Evolutionary conservation across 164 flowering plant genomes (phyloP).

Genomic region (Litsea cubeba): DNA sequence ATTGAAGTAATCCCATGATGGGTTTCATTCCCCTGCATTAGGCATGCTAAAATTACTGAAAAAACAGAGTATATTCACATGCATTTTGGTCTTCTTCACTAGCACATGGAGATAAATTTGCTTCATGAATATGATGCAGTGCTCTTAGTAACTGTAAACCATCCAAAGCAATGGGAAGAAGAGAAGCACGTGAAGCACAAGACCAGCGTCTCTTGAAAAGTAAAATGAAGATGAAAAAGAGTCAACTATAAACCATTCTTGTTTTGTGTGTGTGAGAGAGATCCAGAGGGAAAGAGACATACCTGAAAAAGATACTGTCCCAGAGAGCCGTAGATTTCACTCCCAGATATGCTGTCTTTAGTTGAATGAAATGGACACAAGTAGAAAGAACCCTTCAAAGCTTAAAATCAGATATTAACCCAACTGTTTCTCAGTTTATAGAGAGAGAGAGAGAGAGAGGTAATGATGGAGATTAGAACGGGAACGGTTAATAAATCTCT

Average conservation of each 20-base stretch:
- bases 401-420: not conserved
- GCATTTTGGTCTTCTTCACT: not conserved
- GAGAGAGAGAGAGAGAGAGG: not conserved
- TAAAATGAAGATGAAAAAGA: not conserved
- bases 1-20: not conserved
- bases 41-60: not conserved
- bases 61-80: not conserved
- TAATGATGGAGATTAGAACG: no score
- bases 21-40: not conserved
- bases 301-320: not conserved
- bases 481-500: no score
- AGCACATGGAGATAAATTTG: not conserved
- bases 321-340: not conserved
- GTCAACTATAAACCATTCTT: not conserved
- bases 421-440: not conserved
- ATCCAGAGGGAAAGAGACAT: not conserved
- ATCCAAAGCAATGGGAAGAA: not conserved
- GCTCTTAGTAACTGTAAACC: not conserved
- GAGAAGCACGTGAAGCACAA: not conserved
- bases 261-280: not conserved
- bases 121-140: not conserved
- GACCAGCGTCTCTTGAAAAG: not conserved
- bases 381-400: not conserved
- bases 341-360: not conserved
- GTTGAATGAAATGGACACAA: not conserved